These are phyloP conservation scores for Citrus sp. DNA, from an alignment of 345 rosid species.

Conservation along the genomic window DNA sequence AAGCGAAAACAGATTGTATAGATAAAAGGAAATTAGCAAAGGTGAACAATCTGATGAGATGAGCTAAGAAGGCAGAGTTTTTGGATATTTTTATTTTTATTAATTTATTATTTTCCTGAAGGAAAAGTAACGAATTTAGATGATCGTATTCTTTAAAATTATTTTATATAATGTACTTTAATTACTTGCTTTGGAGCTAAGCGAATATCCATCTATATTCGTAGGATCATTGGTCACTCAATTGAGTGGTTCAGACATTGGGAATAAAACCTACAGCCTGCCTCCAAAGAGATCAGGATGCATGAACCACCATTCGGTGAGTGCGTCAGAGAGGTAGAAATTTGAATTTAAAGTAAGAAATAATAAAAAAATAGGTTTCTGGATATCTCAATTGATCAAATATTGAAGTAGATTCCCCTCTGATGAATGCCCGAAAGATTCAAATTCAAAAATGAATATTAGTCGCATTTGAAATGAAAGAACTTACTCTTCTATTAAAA, in stretches of 20 bases:
- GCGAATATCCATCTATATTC: neutral
- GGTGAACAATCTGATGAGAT: neutral
- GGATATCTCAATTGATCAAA: too few relatives aligned
- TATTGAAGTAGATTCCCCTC: too few relatives aligned
- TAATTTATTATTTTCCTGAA: too few relatives aligned
- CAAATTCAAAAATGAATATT: too few relatives aligned
- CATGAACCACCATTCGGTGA: constrained; percentile 1
- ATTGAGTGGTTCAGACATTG: neutral
- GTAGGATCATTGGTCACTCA: constrained; percentile 2
- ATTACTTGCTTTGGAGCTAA: neutral
- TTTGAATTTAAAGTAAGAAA: too few relatives aligned
- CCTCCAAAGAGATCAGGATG: constrained; percentile 8
- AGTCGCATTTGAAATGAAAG: too few relatives aligned
- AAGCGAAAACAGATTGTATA: neutral
- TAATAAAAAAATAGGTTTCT: too few relatives aligned
- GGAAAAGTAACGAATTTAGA: neutral
- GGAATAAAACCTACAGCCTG: constrained; percentile 6
- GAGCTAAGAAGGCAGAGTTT: neutral
- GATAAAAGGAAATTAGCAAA: neutral
- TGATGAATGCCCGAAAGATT: too few relatives aligned
- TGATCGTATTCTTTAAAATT: neutral
- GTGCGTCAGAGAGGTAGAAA: neutral
- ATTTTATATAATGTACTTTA: neutral
- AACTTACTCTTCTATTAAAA: too few relatives aligned
- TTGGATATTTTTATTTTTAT: neutral